Evolutionary conservation across 345 rosid species (phyloP), one percentile per base, ranked within the genome.

Genomic region (Aethionema arabicum): DNA sequence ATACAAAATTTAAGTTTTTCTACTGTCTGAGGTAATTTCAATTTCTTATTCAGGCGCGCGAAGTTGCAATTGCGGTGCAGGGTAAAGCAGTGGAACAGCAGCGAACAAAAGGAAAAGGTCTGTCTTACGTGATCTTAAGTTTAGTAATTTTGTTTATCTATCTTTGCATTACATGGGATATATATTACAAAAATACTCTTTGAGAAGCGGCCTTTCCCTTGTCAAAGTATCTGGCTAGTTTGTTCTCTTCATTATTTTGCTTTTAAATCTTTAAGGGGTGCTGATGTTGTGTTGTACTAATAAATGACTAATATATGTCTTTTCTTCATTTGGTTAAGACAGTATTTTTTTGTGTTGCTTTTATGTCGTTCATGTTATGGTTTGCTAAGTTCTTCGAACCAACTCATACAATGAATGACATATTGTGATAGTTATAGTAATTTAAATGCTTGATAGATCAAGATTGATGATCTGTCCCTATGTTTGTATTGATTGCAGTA

Each of bases 101-200:
- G 77, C 97, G 97, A 14, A 84, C 80, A 82, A 90, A 85, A 77
- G 80, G 97, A 74, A 95, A 82, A 95, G 97, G 99, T 95, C 41
- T 57, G 76, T 65, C 31, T 40, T 57, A 35, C 16, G 4, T 5
- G 12, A 44, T 7, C 48, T 40, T 6, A 49, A 29, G 37, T 44
- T 55, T 64, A 63, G 35, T 38, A 3, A n/a, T 11, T 32, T 13
- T 9, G 36, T 12, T 33, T 46, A 15, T 21, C 4, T 12, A 37
- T 42, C 7, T 35, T 4, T 12, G 11, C 13, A 10, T 45, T 38
- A 11, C 11, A 10, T 36, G n/a, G 59, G 32, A 56, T 31, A 2
- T 44, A 49, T 33, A 49, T 14, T 32, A 35, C 33, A 56, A 16
- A 63, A 41, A 13, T 42, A 30, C 47, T 39, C 7, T 52, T 38